Conservation (phyloP, 1,284 basidiomycete species). For the Xerocomus subilludens region DNA sequence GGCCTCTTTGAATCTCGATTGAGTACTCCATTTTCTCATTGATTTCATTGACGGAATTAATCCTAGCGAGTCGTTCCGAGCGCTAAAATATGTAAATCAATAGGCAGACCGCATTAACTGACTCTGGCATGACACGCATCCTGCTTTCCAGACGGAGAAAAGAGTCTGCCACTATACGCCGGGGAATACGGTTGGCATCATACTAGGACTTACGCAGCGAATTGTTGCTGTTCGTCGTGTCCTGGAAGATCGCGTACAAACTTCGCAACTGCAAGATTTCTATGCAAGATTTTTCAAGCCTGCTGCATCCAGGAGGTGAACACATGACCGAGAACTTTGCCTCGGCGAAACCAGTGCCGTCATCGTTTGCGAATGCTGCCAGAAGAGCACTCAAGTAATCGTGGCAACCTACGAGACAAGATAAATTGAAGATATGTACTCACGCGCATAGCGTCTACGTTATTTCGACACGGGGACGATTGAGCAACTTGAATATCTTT, state of each 20-base stretch:
- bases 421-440: conserved; percentile 38
- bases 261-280: conserved; percentile 52
- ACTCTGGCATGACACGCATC: conserved; percentile 44
- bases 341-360: conserved; percentile 53
- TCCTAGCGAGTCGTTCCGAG: conserved; percentile 38
- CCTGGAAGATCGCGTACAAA: conserved; percentile 51
- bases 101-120: conserved; percentile 41
- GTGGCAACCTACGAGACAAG: neutral
- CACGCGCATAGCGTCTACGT: conserved; percentile 49
- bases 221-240: conserved; percentile 31
- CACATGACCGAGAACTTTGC: conserved; percentile 49
- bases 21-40: conserved; percentile 51
- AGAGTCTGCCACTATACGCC: conserved; percentile 51
- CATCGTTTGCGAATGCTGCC: conserved; percentile 50
- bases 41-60: conserved; percentile 44
- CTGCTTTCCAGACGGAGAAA: conserved; percentile 36
- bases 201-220: conserved; percentile 38
- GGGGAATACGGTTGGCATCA: conserved; percentile 7
- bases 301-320: conserved; percentile 48
- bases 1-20: conserved; percentile 35
- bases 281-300: conserved; percentile 50
- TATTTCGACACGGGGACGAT: conserved; percentile 54
- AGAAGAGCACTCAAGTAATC: neutral
- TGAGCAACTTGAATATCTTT: conserved; percentile 40
- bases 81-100: conserved; percentile 22